Conservation (phyloP, 441 rosid genomes). For the Gossypium lobatum region DNA sequence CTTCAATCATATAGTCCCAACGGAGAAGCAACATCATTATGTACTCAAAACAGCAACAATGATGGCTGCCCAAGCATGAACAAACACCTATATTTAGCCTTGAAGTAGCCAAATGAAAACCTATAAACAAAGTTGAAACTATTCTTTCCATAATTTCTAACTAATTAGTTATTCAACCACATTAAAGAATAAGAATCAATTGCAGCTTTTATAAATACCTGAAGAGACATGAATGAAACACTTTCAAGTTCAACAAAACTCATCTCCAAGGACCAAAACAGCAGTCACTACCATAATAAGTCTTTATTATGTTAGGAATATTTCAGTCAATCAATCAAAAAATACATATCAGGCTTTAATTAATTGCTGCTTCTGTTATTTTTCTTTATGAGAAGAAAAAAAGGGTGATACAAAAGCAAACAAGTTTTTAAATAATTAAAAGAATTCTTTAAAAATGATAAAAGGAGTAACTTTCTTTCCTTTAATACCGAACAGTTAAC, state of each 20-base stretch:
- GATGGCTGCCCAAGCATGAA: conserved; percentile 4
- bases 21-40: neutral
- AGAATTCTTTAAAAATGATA: neutral
- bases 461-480: neutral
- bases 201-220: neutral
- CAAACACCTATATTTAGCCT: conserved; percentile 1
- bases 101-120: neutral
- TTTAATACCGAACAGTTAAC: neutral
- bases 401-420: neutral
- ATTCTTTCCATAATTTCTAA: neutral
- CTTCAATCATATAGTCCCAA: neutral
- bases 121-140: neutral
- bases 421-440: neutral
- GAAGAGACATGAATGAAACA: neutral
- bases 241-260: conserved; percentile 7
- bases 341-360: neutral
- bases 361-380: neutral
- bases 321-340: neutral
- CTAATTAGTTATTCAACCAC: neutral
- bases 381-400: neutral
- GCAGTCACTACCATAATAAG: neutral
- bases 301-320: neutral
- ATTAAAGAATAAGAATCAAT: neutral
- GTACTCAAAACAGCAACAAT: neutral
- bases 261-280: neutral